These are phyloP conservation scores for Melianthus villosus DNA, from an alignment of 441 rosid species.

Conservation along the genomic window DNA sequence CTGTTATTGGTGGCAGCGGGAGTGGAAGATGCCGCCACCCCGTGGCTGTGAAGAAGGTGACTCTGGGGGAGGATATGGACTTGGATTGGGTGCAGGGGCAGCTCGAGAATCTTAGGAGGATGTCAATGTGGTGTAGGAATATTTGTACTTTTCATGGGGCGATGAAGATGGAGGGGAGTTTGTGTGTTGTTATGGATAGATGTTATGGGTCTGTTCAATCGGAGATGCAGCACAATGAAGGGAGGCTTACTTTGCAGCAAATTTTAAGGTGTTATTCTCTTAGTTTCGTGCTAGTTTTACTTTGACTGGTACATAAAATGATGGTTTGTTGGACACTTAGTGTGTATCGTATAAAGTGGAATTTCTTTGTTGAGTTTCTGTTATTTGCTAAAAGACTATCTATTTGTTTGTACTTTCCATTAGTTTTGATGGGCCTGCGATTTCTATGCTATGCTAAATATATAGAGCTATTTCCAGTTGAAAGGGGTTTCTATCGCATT, in stretches of 20 bases:
- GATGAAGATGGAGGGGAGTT: constrained; percentile 43
- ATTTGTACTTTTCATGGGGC: constrained; percentile 88
- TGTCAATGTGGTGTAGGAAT: constrained; percentile 90
- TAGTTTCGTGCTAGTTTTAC: too few species aligned
- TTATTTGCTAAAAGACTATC: too few species aligned
- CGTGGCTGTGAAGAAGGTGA: constrained; percentile 62
- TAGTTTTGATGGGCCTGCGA: too few species aligned
- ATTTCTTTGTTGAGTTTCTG: too few species aligned
- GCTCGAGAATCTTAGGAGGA: constrained; percentile 55
- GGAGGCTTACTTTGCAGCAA: constrained; percentile 88
- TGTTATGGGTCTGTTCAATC: constrained; percentile 77
- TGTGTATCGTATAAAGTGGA: too few species aligned
- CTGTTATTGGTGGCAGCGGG: constrained; percentile 23
- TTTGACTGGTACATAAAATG: too few species aligned
- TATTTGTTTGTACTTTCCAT: too few species aligned
- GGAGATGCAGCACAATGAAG: constrained; percentile 83
- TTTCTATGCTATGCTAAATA: too few species aligned
- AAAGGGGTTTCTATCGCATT: too few species aligned
- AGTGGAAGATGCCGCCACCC: constrained; percentile 55
- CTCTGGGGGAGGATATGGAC: constrained; percentile 57
- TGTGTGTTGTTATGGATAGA: constrained; percentile 68
- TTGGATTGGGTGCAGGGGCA: constrained; percentile 68
- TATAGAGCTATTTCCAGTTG: too few species aligned
- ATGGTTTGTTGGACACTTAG: too few species aligned
- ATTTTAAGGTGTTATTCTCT: constrained; percentile 45